Conservation (phyloP, 2,329 filamentous ascomycete genomes). For the Phaeosphaeria sp. region DNA sequence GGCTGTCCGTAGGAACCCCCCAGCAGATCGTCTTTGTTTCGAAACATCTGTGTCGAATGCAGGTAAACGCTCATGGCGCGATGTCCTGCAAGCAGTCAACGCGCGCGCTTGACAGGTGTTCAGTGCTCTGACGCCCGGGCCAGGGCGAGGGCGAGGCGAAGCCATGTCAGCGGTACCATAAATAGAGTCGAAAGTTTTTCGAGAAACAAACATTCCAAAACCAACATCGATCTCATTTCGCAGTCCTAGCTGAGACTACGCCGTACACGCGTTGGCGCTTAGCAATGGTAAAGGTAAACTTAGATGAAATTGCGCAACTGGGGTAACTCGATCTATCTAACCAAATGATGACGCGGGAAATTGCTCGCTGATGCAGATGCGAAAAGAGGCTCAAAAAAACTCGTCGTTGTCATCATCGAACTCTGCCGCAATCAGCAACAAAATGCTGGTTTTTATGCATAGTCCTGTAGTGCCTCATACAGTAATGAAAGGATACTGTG, state of each 20-base stretch:
- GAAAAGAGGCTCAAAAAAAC: slow-evolving; percentile 2
- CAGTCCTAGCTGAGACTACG: neutral
- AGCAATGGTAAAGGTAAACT: slow-evolving; percentile 13
- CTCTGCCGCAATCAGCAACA: too few species aligned
- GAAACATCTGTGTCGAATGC: neutral
- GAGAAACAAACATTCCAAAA: slow-evolving; percentile 6
- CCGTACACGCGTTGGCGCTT: slow-evolving; percentile 1
- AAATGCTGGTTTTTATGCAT: too few species aligned
- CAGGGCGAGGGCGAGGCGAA: slow-evolving; percentile 16
- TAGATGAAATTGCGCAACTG: slow-evolving; percentile 11
- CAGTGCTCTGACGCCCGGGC: slow-evolving; percentile 9
- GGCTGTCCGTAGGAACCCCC: neutral
- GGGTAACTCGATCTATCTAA: slow-evolving; percentile 12
- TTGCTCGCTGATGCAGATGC: slow-evolving; percentile 15
- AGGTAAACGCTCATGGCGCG: neutral
- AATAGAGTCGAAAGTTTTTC: slow-evolving; percentile 22
- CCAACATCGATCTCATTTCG: neutral
- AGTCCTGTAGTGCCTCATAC: too few species aligned
- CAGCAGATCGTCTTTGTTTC: neutral
- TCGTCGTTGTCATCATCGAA: neutral
- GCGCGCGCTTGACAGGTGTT: slow-evolving; percentile 8
- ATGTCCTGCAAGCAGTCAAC: neutral
- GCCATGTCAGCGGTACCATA: slow-evolving; percentile 35
- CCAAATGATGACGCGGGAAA: slow-evolving; percentile 10
- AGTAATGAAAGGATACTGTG: too few species aligned